phyloP scores from a whole-genome alignment of 495 filamentous ascomycete species.

The Hyaloscypha finlandica region DNA sequence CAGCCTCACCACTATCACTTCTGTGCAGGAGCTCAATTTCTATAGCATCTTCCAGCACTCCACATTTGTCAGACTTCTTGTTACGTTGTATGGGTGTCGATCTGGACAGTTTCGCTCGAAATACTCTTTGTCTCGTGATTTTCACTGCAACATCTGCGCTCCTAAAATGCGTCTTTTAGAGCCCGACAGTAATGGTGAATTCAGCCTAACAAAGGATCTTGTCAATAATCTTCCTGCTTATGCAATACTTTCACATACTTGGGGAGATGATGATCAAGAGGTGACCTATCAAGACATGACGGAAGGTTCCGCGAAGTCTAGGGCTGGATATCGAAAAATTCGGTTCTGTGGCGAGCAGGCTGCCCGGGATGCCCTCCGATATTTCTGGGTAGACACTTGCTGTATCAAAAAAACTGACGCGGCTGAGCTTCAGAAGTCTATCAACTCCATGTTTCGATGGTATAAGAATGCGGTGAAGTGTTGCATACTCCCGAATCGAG shows the following conservation, averaged over 20 bases:
- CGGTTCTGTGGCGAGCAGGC: no score
- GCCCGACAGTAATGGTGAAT: background rate
- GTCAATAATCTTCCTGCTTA: constrained; percentile 3
- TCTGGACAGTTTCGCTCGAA: background rate
- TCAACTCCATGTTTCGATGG: constrained; percentile 47
- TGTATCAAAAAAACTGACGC: no score
- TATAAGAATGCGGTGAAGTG: constrained; percentile 17
- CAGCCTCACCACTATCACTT: no score
- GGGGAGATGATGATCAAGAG: constrained; percentile 28
- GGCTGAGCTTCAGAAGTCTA: constrained; percentile 35
- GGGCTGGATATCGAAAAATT: constrained; percentile 33
- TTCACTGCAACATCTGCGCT: background rate
- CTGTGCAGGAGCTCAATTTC: no score
- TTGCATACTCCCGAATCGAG: no score
- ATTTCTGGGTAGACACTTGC: no score
- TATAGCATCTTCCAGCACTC: background rate
- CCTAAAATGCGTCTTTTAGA: constrained; percentile 15
- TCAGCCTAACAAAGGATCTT: constrained; percentile 7
- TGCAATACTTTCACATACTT: constrained; percentile 35
- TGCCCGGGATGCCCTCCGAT: constrained; percentile 17
- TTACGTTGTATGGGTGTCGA: background rate
- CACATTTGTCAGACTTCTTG: background rate
- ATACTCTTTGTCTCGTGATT: background rate
- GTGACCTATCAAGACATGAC: constrained; percentile 26
- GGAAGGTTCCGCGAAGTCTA: constrained; percentile 25